phyloP scores from a whole-genome alignment of 2,329 filamentous ascomycete genomes.

The Colletotrichum sp. region DNA sequence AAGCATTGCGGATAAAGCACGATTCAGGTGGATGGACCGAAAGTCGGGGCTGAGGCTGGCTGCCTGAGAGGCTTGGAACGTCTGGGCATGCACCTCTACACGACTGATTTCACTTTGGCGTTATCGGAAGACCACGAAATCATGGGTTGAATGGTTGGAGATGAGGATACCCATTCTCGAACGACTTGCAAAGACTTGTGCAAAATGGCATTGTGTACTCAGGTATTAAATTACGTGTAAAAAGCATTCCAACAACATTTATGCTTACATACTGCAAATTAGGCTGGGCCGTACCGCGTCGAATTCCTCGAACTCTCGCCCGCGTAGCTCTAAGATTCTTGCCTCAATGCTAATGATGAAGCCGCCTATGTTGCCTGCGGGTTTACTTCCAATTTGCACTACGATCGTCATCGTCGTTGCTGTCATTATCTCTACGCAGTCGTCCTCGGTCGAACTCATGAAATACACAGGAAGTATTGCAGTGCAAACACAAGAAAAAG shows the following conservation, averaged over 20 bases:
- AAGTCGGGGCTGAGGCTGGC: neutral
- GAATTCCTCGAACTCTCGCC: neutral
- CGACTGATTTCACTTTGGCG: neutral
- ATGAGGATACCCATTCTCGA: conserved; percentile 3
- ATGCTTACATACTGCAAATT: neutral
- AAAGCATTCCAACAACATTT: neutral
- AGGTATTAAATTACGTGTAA: neutral
- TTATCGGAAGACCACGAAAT: neutral
- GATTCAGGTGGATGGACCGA: neutral
- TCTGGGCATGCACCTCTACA: neutral
- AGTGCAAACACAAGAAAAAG: neutral
- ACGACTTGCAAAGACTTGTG: neutral
- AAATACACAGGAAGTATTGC: neutral
- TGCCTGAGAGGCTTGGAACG: neutral
- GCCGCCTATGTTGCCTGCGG: neutral
- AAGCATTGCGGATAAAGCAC: neutral
- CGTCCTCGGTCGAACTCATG: neutral
- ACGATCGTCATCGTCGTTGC: neutral
- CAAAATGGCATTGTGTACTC: neutral
- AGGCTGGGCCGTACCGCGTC: neutral
- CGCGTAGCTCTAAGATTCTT: neutral
- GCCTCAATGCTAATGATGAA: neutral
- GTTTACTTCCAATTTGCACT: rapidly evolving
- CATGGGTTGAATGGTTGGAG: neutral
- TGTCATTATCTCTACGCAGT: neutral